These are phyloP conservation scores for Cicer arietinum DNA, from an alignment of 306 rosid species.

Conservation along the genomic window DNA sequence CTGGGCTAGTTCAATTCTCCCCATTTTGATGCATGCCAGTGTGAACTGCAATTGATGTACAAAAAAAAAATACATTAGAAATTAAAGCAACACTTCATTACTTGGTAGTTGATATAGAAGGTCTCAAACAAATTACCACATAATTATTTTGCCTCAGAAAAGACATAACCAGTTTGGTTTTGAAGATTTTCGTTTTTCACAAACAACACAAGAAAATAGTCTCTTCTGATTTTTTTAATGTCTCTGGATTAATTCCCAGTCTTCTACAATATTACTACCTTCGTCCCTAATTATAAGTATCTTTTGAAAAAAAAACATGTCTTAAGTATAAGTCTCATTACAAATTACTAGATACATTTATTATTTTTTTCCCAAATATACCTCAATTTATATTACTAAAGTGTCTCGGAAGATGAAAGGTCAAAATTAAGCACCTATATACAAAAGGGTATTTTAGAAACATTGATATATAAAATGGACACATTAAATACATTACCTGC, in stretches of 20 bases:
- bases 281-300: too few species aligned
- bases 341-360: too few species aligned
- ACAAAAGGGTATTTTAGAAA: too few species aligned
- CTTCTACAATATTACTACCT: not conserved
- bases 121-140: conserved; percentile 17
- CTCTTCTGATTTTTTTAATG: not conserved
- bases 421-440: too few species aligned
- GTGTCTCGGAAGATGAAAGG: too few species aligned
- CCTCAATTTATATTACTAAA: too few species aligned
- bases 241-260: not conserved
- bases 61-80: conserved; percentile 29
- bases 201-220: conserved; percentile 14
- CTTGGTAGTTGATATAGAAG: conserved; percentile 27
- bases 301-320: too few species aligned
- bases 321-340: too few species aligned
- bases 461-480: too few species aligned
- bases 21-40: conserved; percentile 91
- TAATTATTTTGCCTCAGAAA: not conserved
- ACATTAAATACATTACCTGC: conserved; percentile 60
- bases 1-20: conserved; percentile 67
- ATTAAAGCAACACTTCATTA: conserved; percentile 24
- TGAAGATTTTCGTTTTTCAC: conserved; percentile 4
- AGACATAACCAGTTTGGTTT: not conserved
- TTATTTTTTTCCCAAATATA: too few species aligned
- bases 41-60: conserved; percentile 60